Base-by-base conservation (phyloP, 129 eudicot genomes). In the Cynara cardunculus region DNA sequence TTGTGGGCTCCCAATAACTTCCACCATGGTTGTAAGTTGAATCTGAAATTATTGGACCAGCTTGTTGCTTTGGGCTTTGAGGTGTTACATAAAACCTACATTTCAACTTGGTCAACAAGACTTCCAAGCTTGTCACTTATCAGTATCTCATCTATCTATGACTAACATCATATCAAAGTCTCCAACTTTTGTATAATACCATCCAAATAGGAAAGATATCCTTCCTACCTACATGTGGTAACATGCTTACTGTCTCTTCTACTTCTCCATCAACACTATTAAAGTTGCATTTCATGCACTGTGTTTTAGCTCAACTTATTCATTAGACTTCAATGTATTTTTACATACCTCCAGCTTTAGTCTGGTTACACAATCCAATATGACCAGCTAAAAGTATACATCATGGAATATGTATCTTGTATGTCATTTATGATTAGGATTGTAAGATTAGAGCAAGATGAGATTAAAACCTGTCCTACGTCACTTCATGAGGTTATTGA, bases 141-240 rank as follows among this genome's bases (percentile, higher is more conserved):
- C 62, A 18, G 21, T 16, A 49, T 49, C 62, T 49, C 68, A 21
- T 22, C 26, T 61, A 61, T 61, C 11, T 21, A 61, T 22, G 68
- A 61, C 68, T 61, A 61, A 61, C 68, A 61, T 61, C 26, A 22
- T 61, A 22, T 21, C 68, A 61, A 21, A 21, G 25, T 61, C 67
- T 6, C 25, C 26, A 61, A 19, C 67, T 26, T 61, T 61, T 61
- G n/a, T 61, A 61, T 7, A 61, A 19, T 61, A 61, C 68, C 68
- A 61, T 61, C 68, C 26, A 61, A 61, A 61, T 61, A 61, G 68
- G 68, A 61, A 61, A n/a, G 68, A 61, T 61, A 61, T 61, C 68
- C 68, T 8, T 21, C 26, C 21, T 49, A 49, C 62, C 62, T 49
- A 49, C 22, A 49, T 49, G 62, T 49, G 21, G 16, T 61, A 61